phyloP scores from a whole-genome alignment of 441 rosid genomes.

The Isatis lusitanica region DNA sequence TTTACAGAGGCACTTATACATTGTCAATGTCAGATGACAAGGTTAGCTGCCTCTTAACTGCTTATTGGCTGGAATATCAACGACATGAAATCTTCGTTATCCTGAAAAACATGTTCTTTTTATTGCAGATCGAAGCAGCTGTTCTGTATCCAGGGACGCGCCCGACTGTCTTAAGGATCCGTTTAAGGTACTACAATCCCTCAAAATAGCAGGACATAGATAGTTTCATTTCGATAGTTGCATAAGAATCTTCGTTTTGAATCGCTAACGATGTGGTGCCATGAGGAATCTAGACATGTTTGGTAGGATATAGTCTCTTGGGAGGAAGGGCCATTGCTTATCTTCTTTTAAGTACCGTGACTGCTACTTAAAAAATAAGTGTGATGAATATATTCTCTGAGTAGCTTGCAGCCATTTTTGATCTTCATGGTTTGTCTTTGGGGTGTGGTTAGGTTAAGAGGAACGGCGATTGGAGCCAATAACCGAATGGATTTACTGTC shows the following conservation, averaged over 20 bases:
- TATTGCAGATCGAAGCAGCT: constrained; percentile 80
- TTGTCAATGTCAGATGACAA: constrained; percentile 70
- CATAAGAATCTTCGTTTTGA: background rate
- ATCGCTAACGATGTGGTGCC: too few relatives aligned
- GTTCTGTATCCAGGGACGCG: constrained; percentile 76
- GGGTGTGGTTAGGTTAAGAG: constrained; percentile 57
- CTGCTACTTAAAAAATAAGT: background rate
- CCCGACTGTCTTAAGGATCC: constrained; percentile 76
- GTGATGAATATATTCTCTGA: background rate
- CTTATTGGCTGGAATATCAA: background rate
- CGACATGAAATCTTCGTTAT: constrained; percentile 4
- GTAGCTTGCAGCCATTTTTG: background rate
- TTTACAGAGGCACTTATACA: constrained; percentile 72
- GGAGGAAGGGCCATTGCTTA: background rate
- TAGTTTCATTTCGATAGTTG: background rate
- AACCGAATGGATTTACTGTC: constrained; percentile 87
- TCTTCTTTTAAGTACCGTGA: background rate
- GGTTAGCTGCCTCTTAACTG: constrained; percentile 41
- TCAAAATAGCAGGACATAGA: background rate
- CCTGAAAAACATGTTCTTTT: constrained; percentile 1
- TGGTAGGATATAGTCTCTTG: background rate
- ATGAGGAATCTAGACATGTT: too few relatives aligned
- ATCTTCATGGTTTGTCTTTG: constrained; percentile 14
- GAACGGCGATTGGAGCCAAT: constrained; percentile 76
- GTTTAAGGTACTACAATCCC: constrained; percentile 59